phyloP scores from a whole-genome alignment of 169 alveolate species.

The Perkinsus olseni region DNA sequence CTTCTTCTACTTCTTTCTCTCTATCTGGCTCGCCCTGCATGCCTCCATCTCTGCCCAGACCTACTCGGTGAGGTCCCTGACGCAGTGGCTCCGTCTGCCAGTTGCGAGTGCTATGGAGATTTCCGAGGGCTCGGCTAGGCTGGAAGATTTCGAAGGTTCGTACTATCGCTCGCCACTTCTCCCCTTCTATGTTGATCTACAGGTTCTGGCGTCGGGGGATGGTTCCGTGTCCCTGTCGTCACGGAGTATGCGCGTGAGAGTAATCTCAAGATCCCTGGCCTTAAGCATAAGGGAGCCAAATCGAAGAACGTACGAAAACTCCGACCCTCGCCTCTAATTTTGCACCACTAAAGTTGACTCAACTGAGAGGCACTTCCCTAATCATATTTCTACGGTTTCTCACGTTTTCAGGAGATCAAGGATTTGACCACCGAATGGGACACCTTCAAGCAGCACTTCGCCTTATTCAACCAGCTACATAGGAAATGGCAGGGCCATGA shows the following conservation, averaged over 20 bases:
- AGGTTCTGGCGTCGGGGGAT: neutral
- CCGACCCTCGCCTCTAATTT: too few relatives aligned
- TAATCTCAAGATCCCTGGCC: neutral
- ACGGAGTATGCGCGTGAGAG: neutral
- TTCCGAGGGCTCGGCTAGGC: neutral
- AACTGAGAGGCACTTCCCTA: too few relatives aligned
- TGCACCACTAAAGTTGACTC: too few relatives aligned
- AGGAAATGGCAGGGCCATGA: conserved; percentile 31
- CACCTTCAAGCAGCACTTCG: neutral
- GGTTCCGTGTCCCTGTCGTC: neutral
- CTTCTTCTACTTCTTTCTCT: neutral
- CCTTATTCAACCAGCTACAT: conserved; percentile 1
- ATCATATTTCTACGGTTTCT: too few relatives aligned
- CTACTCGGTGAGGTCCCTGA: neutral
- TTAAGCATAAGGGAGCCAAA: neutral
- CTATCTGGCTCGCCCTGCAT: conserved; percentile 13
- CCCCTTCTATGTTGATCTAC: neutral
- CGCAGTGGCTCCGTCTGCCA: conserved; percentile 11
- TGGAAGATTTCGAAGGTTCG: neutral
- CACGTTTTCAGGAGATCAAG: neutral
- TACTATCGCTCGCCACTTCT: neutral
- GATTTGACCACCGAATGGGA: neutral
- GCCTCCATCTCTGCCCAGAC: conserved; percentile 15
- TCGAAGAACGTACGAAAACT: neutral
- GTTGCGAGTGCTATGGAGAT: neutral